phyloP scores from a whole-genome alignment of 2,329 filamentous ascomycete species.

The Colletotrichum tropicale region DNA sequence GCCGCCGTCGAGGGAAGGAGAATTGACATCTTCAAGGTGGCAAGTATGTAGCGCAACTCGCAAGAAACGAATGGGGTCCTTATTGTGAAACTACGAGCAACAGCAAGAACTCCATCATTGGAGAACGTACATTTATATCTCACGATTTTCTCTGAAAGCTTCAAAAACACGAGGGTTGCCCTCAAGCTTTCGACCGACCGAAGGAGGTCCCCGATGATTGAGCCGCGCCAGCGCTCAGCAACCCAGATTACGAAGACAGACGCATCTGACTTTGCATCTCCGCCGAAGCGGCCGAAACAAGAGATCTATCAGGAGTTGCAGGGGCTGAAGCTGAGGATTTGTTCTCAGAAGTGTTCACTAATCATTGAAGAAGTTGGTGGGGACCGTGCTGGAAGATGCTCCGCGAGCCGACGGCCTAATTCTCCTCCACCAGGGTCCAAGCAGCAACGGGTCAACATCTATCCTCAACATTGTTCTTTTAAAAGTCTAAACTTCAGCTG shows the following conservation, averaged over 20 bases:
- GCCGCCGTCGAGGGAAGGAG: neutral
- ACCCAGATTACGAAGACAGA: neutral
- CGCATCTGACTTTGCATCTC: neutral
- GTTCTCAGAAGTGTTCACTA: neutral
- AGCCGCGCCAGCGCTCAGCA: neutral
- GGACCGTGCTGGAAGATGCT: neutral
- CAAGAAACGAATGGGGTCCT: neutral
- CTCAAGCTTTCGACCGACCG: neutral
- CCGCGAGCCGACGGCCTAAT: neutral
- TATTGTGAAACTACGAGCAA: neutral
- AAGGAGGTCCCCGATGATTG: neutral
- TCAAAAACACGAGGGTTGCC: neutral
- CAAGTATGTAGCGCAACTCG: neutral
- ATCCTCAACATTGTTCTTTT: neutral
- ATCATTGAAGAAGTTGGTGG: neutral
- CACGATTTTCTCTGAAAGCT: neutral
- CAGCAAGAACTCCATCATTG: neutral
- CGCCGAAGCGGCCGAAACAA: neutral
- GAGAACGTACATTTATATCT: neutral
- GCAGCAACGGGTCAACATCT: neutral
- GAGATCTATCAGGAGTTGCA: neutral
- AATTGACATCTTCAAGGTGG: neutral
- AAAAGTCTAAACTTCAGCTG: neutral
- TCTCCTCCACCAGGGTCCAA: neutral
- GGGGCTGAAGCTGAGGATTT: neutral